phyloP scores from a whole-genome alignment of 805 yeast genomes.

The Candida sonorensis region DNA sequence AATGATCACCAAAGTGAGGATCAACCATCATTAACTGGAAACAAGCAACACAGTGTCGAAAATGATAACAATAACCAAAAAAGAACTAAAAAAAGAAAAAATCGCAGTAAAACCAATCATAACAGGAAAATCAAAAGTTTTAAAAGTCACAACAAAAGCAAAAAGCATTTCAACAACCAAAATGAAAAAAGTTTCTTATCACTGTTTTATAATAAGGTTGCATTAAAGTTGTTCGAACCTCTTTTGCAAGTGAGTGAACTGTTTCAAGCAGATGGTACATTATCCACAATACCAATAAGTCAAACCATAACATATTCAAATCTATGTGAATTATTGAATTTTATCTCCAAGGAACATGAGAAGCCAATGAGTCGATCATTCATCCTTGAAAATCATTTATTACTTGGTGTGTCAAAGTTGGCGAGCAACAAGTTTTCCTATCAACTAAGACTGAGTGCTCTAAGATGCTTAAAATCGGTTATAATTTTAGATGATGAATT shows the following conservation, averaged over 20 bases:
- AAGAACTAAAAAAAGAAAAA: too few species aligned
- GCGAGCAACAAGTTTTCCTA: conserved; percentile 36
- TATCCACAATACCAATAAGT: conserved; percentile 2
- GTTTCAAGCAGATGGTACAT: too few species aligned
- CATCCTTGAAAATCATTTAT: conserved; percentile 50
- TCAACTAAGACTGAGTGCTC: conserved; percentile 57
- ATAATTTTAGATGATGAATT: conserved; percentile 56
- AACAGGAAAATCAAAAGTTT: too few species aligned
- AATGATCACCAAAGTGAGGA: too few species aligned
- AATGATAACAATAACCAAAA: too few species aligned
- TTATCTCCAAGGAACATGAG: conserved; percentile 63
- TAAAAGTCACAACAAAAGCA: too few species aligned
- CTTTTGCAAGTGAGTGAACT: conserved; percentile 12
- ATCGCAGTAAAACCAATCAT: too few species aligned
- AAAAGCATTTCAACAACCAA: too few species aligned
- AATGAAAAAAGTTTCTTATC: too few species aligned
- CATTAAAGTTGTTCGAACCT: conserved; percentile 21
- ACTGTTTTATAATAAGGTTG: too few species aligned
- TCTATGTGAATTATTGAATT: conserved; percentile 65
- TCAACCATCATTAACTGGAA: too few species aligned
- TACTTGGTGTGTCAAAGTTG: conserved; percentile 48
- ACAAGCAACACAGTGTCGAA: too few species aligned
- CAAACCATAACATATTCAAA: conserved; percentile 16
- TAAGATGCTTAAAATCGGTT: conserved; percentile 61
- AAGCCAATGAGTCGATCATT: conserved; percentile 51